Percentiles rank a stretch among this genome's conserved stretches.
phyloP scores from a whole-genome alignment of 805 yeast species.

The Kuraishia molischiana region DNA sequence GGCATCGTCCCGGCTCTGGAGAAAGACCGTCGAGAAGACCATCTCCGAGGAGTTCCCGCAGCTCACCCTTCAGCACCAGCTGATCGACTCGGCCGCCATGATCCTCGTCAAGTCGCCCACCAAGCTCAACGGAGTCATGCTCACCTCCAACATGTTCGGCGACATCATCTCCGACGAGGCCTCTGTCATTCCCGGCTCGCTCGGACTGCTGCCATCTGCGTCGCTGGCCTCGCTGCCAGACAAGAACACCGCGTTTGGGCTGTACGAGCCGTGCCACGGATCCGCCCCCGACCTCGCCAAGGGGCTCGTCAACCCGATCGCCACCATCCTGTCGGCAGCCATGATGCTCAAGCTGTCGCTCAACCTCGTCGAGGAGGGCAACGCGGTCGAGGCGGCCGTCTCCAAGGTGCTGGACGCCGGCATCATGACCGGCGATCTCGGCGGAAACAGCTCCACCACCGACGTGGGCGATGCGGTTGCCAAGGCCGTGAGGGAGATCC shows the following conservation, averaged over 20 bases:
- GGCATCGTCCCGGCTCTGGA: constrained; percentile 95
- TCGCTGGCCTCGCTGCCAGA: constrained; percentile 97
- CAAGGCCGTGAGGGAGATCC: constrained; percentile 43
- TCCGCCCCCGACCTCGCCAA: constrained; percentile 90
- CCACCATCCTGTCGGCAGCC: constrained; percentile 91
- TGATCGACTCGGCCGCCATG: constrained; percentile 99
- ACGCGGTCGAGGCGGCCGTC: constrained; percentile 83
- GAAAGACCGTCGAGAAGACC: constrained; percentile 82
- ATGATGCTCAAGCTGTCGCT: constrained; percentile 94
- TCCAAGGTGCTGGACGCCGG: constrained; percentile 72
- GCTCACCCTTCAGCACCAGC: constrained; percentile 79
- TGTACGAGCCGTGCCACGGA: constrained; percentile 98
- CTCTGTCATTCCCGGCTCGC: constrained; percentile 93
- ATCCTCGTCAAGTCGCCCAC: constrained; percentile 88
- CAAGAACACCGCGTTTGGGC: constrained; percentile 86
- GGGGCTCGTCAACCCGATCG: constrained; percentile 90
- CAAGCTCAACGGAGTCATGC: constrained; percentile 81
- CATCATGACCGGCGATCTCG: constrained; percentile 84
- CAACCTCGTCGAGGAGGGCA: constrained; percentile 75
- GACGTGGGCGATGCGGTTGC: constrained; percentile 96
- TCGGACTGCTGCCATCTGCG: constrained; percentile 93
- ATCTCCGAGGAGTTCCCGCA: constrained; percentile 87
- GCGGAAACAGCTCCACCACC: constrained; percentile 72
- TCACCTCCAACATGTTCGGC: constrained; percentile 96
- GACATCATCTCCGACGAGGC: constrained; percentile 98